phyloP scores from a whole-genome alignment of 805 yeast species.

The Alloascoidea hylecoeti region DNA sequence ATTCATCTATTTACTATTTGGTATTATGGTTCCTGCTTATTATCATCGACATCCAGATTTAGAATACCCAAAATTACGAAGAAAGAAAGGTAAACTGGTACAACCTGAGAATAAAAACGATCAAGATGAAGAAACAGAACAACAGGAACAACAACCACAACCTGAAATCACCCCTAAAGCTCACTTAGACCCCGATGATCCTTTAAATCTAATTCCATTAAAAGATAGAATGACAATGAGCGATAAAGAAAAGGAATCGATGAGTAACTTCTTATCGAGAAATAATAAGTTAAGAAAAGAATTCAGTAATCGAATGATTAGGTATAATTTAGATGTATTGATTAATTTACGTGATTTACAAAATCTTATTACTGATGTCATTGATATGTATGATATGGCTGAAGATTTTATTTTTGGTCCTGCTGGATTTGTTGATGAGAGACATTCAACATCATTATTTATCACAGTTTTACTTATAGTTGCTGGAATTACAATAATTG shows the following conservation, averaged over 20 bases:
- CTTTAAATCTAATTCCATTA: too few species aligned
- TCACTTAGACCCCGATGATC: too few species aligned
- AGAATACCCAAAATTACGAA: not conserved
- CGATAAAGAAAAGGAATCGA: not conserved
- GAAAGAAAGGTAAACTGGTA: too few species aligned
- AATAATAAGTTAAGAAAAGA: not conserved
- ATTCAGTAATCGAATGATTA: not conserved
- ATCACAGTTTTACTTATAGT: conserved; percentile 20
- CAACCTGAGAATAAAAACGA: conserved; percentile 1
- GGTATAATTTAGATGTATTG: conserved; percentile 2
- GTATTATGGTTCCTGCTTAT: conserved; percentile 45
- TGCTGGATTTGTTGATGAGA: conserved; percentile 55
- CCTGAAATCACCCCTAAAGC: too few species aligned
- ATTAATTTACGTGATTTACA: conserved; percentile 24
- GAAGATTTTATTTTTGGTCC: conserved; percentile 38
- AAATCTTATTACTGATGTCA: conserved; percentile 38
- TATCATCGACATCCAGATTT: conserved; percentile 40
- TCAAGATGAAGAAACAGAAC: conserved; percentile 1
- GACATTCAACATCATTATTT: conserved; percentile 38
- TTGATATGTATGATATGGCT: conserved; percentile 28
- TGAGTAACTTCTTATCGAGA: not conserved
- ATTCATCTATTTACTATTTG: conserved; percentile 30
- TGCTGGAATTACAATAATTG: not conserved
- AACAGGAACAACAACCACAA: too few species aligned
- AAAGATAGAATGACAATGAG: not conserved